A percentile compares a stretch with the other conserved stretches of the same genome.
Evolutionary conservation across 441 rosid species (phyloP).

Genomic region (Erodium moschatum): DNA sequence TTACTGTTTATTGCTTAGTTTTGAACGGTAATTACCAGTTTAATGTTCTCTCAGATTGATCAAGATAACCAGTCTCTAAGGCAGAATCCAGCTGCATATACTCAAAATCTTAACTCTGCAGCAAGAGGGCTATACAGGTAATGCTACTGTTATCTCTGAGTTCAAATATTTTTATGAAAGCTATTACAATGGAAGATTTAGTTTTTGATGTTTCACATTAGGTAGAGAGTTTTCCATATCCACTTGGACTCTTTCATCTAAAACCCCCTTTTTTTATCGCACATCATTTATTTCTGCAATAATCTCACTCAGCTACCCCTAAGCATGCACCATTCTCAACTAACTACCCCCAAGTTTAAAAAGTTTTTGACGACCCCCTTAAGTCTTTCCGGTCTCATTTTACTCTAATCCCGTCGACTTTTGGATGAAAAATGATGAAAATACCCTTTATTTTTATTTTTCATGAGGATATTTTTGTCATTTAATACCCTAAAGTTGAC

Average conservation of each 20-base stretch:
- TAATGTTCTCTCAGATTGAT: constrained; percentile 48
- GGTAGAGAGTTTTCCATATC: neutral
- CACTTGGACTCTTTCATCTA: neutral
- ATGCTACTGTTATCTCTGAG: constrained; percentile 18
- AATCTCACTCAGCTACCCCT: too few relatives aligned
- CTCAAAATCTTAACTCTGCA: constrained; percentile 54
- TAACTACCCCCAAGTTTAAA: too few relatives aligned
- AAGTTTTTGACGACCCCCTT: too few relatives aligned
- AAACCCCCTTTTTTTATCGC: too few relatives aligned
- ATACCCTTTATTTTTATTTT: too few relatives aligned
- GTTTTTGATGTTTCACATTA: neutral
- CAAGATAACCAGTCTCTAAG: constrained; percentile 46
- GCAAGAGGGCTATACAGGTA: constrained; percentile 84
- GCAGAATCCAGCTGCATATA: constrained; percentile 67
- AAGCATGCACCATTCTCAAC: too few relatives aligned
- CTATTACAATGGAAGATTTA: neutral
- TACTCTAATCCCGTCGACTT: too few relatives aligned
- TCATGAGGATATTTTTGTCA: too few relatives aligned
- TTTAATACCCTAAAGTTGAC: too few relatives aligned
- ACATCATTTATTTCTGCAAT: too few relatives aligned
- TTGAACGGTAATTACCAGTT: constrained; percentile 17
- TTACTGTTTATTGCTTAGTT: constrained; percentile 9
- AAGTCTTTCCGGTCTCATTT: too few relatives aligned
- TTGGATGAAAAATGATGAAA: too few relatives aligned
- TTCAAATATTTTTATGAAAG: neutral